Conservation (phyloP, 2,329 filamentous ascomycete genomes). For the Cordyceps cicadae region DNA sequence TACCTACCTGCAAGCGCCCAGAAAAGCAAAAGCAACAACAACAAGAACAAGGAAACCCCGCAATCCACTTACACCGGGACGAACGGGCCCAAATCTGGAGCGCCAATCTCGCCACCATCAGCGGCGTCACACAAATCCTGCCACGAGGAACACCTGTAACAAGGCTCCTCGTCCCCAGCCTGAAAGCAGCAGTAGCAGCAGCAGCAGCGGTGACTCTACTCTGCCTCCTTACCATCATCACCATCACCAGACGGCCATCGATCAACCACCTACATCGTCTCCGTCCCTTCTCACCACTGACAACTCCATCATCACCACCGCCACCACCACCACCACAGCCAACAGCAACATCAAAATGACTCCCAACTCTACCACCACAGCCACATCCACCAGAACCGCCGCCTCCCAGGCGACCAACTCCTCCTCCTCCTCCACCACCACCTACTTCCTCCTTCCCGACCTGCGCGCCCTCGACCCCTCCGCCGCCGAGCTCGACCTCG, state of each 20-base stretch:
- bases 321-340: not conserved
- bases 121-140: not conserved
- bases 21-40: not conserved
- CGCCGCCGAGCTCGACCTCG: conserved; percentile 26
- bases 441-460: conserved; percentile 26
- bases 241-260: not conserved
- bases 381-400: not conserved
- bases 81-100: not conserved
- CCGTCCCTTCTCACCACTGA: not conserved
- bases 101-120: conserved; percentile 8
- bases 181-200: not conserved
- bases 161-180: not conserved
- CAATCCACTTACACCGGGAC: conserved; percentile 7
- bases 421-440: too few species aligned
- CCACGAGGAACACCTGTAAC: not conserved
- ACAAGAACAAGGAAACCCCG: not conserved
- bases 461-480: conserved; percentile 25
- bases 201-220: not conserved
- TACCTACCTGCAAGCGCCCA: conserved; percentile 1
- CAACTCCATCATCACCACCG: not conserved
- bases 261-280: not conserved
- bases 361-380: not conserved
- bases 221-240: not conserved
- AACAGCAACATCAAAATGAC: not conserved
- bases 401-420: not conserved